Conservation (phyloP, 2,329 filamentous ascomycete species). For the Exophiala aquamarina region DNA sequence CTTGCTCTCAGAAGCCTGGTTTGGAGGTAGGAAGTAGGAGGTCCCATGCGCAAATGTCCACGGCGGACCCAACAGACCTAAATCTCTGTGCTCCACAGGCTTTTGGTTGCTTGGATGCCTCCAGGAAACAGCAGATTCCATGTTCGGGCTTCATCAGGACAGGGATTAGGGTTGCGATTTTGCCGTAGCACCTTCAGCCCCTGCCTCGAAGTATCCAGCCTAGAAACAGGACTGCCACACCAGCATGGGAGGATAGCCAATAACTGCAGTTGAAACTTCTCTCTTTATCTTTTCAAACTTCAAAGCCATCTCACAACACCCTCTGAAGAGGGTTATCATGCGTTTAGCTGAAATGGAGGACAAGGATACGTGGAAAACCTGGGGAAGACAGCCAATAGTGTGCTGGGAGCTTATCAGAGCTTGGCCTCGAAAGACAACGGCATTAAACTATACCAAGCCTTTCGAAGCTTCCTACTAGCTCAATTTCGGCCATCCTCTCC, state of each 20-base stretch:
- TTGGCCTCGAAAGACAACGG: conserved; percentile 9
- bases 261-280: conserved; percentile 13
- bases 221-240: conserved; percentile 16
- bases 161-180: too few relatives aligned
- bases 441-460: conserved; percentile 21
- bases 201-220: neutral
- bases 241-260: neutral
- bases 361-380: conserved; percentile 3
- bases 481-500: too few relatives aligned
- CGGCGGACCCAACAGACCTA: too few relatives aligned
- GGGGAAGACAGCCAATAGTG: conserved; percentile 18
- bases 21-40: too few relatives aligned
- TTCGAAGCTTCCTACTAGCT: neutral
- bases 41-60: too few relatives aligned
- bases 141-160: too few relatives aligned
- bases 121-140: too few relatives aligned
- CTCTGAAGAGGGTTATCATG: neutral
- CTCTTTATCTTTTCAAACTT: neutral
- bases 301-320: too few relatives aligned
- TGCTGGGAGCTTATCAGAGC: conserved; percentile 23
- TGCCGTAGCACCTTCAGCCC: conserved; percentile 6
- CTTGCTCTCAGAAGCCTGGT: too few relatives aligned
- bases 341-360: conserved; percentile 2
- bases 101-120: too few relatives aligned
- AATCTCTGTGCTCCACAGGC: too few relatives aligned